Evolutionary conservation across 371 early-diverging fungal species (phyloP), one percentile per base, ranked within the genome.

Genomic region (Actinomortierella wolfii): DNA sequence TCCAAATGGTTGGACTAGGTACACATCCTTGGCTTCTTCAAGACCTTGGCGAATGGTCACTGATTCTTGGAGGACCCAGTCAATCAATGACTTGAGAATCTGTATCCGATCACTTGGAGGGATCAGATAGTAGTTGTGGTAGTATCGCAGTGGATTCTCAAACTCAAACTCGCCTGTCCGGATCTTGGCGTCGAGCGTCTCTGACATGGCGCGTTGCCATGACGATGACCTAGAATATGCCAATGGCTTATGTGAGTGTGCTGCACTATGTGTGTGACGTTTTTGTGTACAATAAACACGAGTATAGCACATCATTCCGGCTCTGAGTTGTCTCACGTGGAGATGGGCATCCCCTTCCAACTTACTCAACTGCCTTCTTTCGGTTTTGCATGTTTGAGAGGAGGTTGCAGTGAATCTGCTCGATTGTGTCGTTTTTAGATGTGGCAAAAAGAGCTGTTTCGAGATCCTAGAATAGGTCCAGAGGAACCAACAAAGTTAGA

Each of bases 51-150:
- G 67, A 11, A 73, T 46, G 18, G 42, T 17, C 6, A 51, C 20
- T 4, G 59, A 62, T 25, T 73, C 74, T 47, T 73, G 74, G 15
- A 73, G 64, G 13, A 73, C 74, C 74, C 74, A 73, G 39, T 73
- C 67, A 20, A 73, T 60, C 28, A 73, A 25, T 0, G 63, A 56
- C 24, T 63, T 73, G 23, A 73, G 42, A 24, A 73, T 55, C 26
- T 62, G 54, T 17, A 67, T 50, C 39, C 74, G 61, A 43, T 73
- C 74, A 1, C 15, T 21, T 1, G 67, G 58, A 9, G 63, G 67
- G 24, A 73, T 24, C 23, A 4, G 21, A 17, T 73, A 73, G 47
- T 73, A 73, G 11, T 34, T 34, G 23, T 48, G 24, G 24, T 73
- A 73, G 41, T 44, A 56, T 21, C 54, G 34, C 46, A 73, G 15